Evolutionary conservation across 768 basidiomycete species (phyloP).

Genomic region (Xanthoconium stramineum): DNA sequence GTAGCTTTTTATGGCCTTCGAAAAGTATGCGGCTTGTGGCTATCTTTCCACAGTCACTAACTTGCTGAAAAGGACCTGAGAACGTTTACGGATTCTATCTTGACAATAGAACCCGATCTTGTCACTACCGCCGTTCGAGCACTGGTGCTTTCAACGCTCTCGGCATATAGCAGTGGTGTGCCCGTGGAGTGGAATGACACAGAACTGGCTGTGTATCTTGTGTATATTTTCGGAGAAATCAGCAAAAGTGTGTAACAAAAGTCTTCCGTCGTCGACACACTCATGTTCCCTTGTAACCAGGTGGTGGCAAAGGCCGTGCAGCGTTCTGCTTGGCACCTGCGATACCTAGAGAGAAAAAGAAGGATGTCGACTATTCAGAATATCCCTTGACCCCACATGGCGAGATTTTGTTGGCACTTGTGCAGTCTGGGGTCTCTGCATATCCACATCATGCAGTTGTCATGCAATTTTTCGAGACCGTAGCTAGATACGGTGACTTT

Average conservation of each 20-base stretch:
- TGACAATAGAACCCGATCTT: slow-evolving; percentile 80
- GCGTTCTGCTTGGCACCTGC: slow-evolving; percentile 81
- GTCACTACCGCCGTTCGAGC: slow-evolving; percentile 75
- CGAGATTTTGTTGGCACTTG: slow-evolving; percentile 80
- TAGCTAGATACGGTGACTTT: slow-evolving; percentile 91
- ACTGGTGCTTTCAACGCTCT: slow-evolving; percentile 72
- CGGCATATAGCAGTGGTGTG: slow-evolving; percentile 57
- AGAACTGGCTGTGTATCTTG: slow-evolving; percentile 89
- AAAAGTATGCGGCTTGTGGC: slow-evolving; percentile 50
- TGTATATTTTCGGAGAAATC: slow-evolving; percentile 93
- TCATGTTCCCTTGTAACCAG: slow-evolving; percentile 32
- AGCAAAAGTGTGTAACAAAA: slow-evolving; percentile 64
- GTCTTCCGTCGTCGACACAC: neutral
- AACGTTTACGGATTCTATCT: slow-evolving; percentile 81
- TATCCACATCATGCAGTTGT: slow-evolving; percentile 84
- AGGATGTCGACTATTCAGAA: slow-evolving; percentile 65
- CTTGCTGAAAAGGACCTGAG: slow-evolving; percentile 65
- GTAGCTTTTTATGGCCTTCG: slow-evolving; percentile 82
- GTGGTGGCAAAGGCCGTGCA: slow-evolving; percentile 74
- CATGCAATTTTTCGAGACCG: slow-evolving; percentile 91
- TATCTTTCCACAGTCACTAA: slow-evolving; percentile 11
- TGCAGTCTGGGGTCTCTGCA: slow-evolving; percentile 75
- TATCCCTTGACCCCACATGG: slow-evolving; percentile 89
- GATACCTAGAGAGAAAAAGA: slow-evolving; percentile 65
- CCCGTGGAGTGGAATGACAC: slow-evolving; percentile 86